These are phyloP conservation scores for Leccinellum luteum DNA, from an alignment of 768 basidiomycete species.

Conservation along the genomic window DNA sequence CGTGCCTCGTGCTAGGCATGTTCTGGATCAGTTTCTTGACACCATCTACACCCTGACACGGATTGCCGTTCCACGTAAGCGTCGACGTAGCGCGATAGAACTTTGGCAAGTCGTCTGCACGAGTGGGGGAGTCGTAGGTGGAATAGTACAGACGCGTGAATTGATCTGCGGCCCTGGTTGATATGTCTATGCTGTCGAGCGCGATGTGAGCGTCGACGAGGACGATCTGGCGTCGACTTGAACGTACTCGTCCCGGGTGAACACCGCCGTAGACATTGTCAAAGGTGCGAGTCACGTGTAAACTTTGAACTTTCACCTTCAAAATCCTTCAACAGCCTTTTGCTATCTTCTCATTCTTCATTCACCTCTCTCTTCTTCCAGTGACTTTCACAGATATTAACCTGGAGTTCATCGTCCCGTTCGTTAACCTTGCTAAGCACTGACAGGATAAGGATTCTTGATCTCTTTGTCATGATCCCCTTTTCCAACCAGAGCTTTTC, in stretches of 20 bases:
- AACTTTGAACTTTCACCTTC: too few species aligned
- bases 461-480: too few species aligned
- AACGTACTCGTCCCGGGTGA: slow-evolving; percentile 60
- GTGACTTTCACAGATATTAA: too few species aligned
- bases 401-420: too few species aligned
- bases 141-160: slow-evolving; percentile 82
- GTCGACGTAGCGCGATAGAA: slow-evolving; percentile 79
- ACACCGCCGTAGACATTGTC: slow-evolving; percentile 30
- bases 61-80: slow-evolving; percentile 83
- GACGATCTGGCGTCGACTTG: not conserved
- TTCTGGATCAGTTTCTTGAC: slow-evolving; percentile 62
- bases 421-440: too few species aligned
- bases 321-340: too few species aligned
- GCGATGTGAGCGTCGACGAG: not conserved
- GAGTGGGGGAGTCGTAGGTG: slow-evolving; percentile 78
- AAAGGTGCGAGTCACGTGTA: slow-evolving; percentile 15
- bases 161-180: slow-evolving; percentile 77
- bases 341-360: too few species aligned
- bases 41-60: slow-evolving; percentile 69
- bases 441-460: too few species aligned
- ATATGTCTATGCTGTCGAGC: slow-evolving; percentile 70
- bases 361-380: too few species aligned
- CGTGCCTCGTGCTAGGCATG: slow-evolving; percentile 81
- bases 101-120: slow-evolving; percentile 71
- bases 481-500: too few species aligned